Evolutionary conservation across 139 green algal species (phyloP).

Genomic region (Chlorella vulgaris): DNA sequence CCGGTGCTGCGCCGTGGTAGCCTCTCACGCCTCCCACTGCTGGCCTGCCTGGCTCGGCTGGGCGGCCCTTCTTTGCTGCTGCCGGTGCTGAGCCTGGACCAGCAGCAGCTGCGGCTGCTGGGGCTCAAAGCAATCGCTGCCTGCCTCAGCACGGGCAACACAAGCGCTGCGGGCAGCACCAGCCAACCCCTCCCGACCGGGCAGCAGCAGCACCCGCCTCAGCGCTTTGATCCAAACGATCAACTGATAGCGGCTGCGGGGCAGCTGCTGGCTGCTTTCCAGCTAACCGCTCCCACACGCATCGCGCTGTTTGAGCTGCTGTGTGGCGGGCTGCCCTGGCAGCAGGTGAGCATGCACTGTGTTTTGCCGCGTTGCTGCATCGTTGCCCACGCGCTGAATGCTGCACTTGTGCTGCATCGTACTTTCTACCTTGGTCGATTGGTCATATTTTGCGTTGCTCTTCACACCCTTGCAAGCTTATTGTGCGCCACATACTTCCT

Average conservation of each 20-base stretch:
- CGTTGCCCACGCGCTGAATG: too few relatives aligned
- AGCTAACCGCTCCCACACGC: slow-evolving; percentile 25
- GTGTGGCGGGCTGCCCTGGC: slow-evolving; percentile 30
- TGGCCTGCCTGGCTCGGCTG: slow-evolving; percentile 15
- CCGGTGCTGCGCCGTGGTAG: slow-evolving; percentile 27
- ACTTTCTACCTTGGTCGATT: too few relatives aligned
- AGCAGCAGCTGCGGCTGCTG: slow-evolving; percentile 47
- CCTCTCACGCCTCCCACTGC: slow-evolving; percentile 27
- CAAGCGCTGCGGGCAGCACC: not conserved
- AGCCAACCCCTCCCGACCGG: not conserved
- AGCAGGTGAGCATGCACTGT: not conserved
- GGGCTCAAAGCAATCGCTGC: slow-evolving; percentile 41
- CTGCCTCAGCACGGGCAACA: slow-evolving; percentile 8
- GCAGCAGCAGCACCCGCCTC: not conserved
- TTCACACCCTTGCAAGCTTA: too few relatives aligned
- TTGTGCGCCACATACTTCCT: too few relatives aligned
- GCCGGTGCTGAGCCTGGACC: slow-evolving; percentile 35
- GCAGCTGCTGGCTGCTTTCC: slow-evolving; percentile 40
- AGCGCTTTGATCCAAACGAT: not conserved
- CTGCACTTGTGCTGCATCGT: too few relatives aligned
- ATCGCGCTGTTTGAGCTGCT: slow-evolving; percentile 46
- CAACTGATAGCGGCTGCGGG: slow-evolving; percentile 22
- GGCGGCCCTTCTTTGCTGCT: slow-evolving; percentile 32
- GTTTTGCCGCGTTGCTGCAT: not conserved
- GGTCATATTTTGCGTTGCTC: too few relatives aligned